Percentiles rank a stretch among this genome's conserved stretches.
These are phyloP conservation scores for Neoboletus subvelutipes DNA, from an alignment of 768 basidiomycete genomes.

Conservation along the genomic window DNA sequence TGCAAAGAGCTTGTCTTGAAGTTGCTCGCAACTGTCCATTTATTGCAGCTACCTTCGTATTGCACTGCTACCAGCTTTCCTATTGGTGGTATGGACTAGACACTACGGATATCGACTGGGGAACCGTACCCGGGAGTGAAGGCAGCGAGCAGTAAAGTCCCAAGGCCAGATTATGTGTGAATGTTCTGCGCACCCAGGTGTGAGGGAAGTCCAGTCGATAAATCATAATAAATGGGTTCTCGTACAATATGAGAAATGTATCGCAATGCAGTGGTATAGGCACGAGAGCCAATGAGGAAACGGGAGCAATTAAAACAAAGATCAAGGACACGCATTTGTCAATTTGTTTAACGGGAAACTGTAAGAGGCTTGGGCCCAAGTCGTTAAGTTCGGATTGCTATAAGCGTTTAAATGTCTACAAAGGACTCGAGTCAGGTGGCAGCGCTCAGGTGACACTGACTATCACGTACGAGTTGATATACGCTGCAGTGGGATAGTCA, in stretches of 20 bases:
- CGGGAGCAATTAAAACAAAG: constrained; percentile 4
- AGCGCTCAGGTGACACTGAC: neutral
- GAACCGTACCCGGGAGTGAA: neutral
- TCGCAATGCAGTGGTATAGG: constrained; percentile 19
- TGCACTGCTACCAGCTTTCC: neutral
- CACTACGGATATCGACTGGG: constrained; percentile 3
- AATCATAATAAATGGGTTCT: constrained; percentile 26
- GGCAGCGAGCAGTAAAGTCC: neutral
- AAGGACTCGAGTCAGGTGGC: constrained; percentile 8
- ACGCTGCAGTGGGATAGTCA: constrained; percentile 73
- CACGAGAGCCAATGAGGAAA: constrained; percentile 8
- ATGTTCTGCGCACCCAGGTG: constrained; percentile 3
- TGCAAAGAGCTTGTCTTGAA: neutral
- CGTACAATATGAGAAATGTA: constrained; percentile 27
- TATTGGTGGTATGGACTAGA: constrained; percentile 3
- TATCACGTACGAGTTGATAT: constrained; percentile 60
- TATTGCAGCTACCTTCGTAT: constrained; percentile 5
- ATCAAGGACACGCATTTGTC: constrained; percentile 24
- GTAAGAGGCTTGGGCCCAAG: constrained; percentile 78
- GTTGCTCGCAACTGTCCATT: neutral
- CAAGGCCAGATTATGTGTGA: constrained; percentile 8
- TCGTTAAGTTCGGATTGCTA: constrained; percentile 79
- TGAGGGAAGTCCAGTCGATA: constrained; percentile 18
- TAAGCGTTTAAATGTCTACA: constrained; percentile 53
- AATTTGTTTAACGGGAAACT: constrained; percentile 67